Evolutionary conservation across 805 yeast genomes (phyloP), one percentile per base, ranked within the genome.

Genomic region (Metschnikowia drakensbergensis): DNA sequence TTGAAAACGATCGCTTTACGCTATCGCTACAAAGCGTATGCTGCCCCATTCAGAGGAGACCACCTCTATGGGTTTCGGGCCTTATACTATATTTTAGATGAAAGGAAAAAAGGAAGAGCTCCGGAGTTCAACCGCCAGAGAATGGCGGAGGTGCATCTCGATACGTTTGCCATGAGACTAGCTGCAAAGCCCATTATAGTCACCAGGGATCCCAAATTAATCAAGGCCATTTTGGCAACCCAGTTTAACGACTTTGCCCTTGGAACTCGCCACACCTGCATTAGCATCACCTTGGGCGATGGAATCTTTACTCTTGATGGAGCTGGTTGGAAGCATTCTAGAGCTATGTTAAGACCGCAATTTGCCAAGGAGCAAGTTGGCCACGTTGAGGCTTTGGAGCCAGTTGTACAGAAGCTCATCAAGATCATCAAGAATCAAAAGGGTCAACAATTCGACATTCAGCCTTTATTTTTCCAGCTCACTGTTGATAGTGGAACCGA

Each of bases 271-370:
- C 61, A 59, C 44, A 46, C 56, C 31, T 57, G 55, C 34, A 51
- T 61, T 43, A 40, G 41, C 35, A 55, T 63, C 6, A 53, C 57
- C 34, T 52, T 62, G 42, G 66, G 66, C 11, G 64, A 61, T 37
- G 66, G 66, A 2, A 61, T 62, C 37, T 62, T 62, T 49, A 62
- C 66, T 6, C 53, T 62, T 42, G 66, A 62, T 37, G 66, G 66
- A 8, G 58, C 54, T 8, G 65, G 64, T 3, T 62, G 66, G 66
- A 62, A 62, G 46, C 65, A 62, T 41, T 57, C 63, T 6, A 49
- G 66, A 37, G 57, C 65, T 5, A 56, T 62, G 65, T 59, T 62
- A 55, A 53, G 66, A 37, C 66, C 66, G 7, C 64, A 61, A 39
- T 62, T 62, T 51, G 58, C 64, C 10, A 52, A 64, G 43, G 66